These are phyloP conservation scores for Poa annua DNA, from an alignment of 176 grass and related monocot species.

Conservation along the genomic window DNA sequence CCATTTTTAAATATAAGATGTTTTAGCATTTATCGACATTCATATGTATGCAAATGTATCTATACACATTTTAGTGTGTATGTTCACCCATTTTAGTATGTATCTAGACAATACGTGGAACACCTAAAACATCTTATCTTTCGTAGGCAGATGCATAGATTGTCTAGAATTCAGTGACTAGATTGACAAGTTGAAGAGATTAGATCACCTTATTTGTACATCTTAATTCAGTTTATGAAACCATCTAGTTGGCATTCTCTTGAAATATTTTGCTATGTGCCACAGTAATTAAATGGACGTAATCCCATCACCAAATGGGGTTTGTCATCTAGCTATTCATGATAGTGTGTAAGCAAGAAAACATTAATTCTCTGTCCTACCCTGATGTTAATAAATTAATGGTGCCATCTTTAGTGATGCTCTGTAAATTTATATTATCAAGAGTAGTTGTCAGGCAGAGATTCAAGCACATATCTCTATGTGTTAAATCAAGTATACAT, in stretches of 20 bases:
- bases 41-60: no score
- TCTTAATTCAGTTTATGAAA: slow-evolving; percentile 8
- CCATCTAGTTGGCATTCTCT: not conserved
- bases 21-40: no score
- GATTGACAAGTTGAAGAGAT: not conserved
- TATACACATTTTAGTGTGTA: no score
- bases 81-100: no score
- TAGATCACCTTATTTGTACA: not conserved
- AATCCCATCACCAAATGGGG: not conserved
- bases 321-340: slow-evolving; percentile 12
- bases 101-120: no score
- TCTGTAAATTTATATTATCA: slow-evolving; percentile 13
- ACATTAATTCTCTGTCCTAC: not conserved
- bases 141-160: not conserved
- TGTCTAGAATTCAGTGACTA: slow-evolving; percentile 6
- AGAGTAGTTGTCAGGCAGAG: not conserved
- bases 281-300: slow-evolving; percentile 6
- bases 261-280: not conserved
- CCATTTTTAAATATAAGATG: no score
- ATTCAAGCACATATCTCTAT: not conserved
- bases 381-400: not conserved
- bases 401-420: not conserved
- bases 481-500: slow-evolving; percentile 6
- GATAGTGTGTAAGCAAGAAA: not conserved
- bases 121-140: not conserved